Conservation (phyloP, 2,329 filamentous ascomycete species). For the Xylaria sp. region DNA sequence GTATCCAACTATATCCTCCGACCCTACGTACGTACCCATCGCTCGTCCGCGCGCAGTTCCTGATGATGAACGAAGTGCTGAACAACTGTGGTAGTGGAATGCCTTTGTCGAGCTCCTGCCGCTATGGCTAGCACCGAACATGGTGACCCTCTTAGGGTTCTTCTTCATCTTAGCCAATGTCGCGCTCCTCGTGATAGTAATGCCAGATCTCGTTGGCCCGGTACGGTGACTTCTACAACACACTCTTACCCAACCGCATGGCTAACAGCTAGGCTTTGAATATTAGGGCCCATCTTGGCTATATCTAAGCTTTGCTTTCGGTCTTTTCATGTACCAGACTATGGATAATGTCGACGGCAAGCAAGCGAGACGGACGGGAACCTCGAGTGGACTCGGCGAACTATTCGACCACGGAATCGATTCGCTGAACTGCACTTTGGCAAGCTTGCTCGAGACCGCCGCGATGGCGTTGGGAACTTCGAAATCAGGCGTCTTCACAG, state of each 20-base stretch:
- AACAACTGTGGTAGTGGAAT: slow-evolving; percentile 79
- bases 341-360: slow-evolving; percentile 99
- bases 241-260: background rate
- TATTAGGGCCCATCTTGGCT: slow-evolving; percentile 84
- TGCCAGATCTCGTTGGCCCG: slow-evolving; percentile 91
- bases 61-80: slow-evolving; percentile 34
- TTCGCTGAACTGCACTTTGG: slow-evolving; percentile 95
- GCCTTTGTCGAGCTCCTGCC: slow-evolving; percentile 90
- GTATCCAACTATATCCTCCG: slow-evolving; percentile 93
- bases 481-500: slow-evolving; percentile 88
- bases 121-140: slow-evolving; percentile 96
- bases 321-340: slow-evolving; percentile 98
- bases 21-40: slow-evolving; percentile 79
- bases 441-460: slow-evolving; percentile 87
- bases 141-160: slow-evolving; percentile 96
- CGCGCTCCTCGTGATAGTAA: slow-evolving; percentile 74
- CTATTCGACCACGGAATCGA: slow-evolving; percentile 99
- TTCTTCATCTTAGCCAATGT: slow-evolving; percentile 92
- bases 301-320: slow-evolving; percentile 94
- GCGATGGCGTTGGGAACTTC: slow-evolving; percentile 92
- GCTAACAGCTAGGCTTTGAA: slow-evolving; percentile 26
- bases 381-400: slow-evolving; percentile 93
- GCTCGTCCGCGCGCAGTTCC: slow-evolving; percentile 5
- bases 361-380: slow-evolving; percentile 92
- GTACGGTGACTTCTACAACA: slow-evolving; percentile 60